Base-by-base conservation (phyloP, 352 stramenopile species). In the Labyrinthula sp. region DNA sequence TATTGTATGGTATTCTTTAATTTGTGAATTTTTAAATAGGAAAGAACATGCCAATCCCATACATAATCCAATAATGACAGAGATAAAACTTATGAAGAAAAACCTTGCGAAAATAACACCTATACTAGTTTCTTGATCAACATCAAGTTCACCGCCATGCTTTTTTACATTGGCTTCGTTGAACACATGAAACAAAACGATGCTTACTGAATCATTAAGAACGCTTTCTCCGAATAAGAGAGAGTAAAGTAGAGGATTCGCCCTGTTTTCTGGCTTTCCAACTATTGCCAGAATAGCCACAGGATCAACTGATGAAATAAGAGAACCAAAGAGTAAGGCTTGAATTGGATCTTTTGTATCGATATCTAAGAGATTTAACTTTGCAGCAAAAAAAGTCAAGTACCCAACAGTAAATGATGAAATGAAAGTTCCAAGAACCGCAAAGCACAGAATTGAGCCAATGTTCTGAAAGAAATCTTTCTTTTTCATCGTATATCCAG, bases 151-250 rank as follows among this genome's bases (percentile, higher is more conserved):
- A 30, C 85, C 70, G 37, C 75, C 64, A 40, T 77, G 77, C 62
- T 75, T 27, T 8, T 3, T 22, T 31, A 26, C 1, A 23, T 29
- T 23, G 17, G 34, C 28, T 0, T 24, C 31, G 59, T 79, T 75
- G 50, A 82, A 52, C 5, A 79, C 91, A 43, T 92, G 85, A 65
- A 95, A 95, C 2, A 96, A 62, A 23, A 93, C 83, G 64, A 96
- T 94, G 10, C 79, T 79, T 25, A 96, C 78, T 0, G 86, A 84
- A 64, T 95, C 86, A 54, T 96, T 96, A 23, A 96, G 56, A 9
- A 96, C 82, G 43, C 69, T 89, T 46, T 96, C 86, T 30, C 86
- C 86, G 70, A 95, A 95, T 8, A 95, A 79, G 22, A 95, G 72
- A 47, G 68, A 82, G 49, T 75, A 79, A 24, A 79, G 54, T 6